Percentiles rank a stretch among this genome's conserved stretches.
Evolutionary conservation across 2,329 filamentous ascomycete genomes (phyloP).

Genomic region (Talaromyces sp.): DNA sequence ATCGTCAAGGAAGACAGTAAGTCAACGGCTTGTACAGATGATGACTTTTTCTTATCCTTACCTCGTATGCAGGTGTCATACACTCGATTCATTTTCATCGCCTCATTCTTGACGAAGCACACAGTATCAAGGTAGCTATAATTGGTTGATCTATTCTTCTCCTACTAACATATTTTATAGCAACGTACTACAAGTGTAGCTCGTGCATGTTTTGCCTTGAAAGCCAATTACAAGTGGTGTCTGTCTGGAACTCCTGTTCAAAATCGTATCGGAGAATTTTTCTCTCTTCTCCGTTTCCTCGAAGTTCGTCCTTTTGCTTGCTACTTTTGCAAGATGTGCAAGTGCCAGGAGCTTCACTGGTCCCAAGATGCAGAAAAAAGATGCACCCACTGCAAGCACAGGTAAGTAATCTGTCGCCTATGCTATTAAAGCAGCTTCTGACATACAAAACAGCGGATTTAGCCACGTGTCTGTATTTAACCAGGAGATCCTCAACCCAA

Average conservation of each 20-base stretch:
- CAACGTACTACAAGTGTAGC: conserved; percentile 79
- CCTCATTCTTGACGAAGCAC: conserved; percentile 88
- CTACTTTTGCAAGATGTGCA: conserved; percentile 86
- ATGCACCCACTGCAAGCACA: conserved; percentile 64
- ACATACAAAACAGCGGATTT: conserved; percentile 42
- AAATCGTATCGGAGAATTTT: conserved; percentile 95
- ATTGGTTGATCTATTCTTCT: neutral
- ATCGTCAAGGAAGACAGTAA: conserved; percentile 68
- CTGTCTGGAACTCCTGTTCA: conserved; percentile 91
- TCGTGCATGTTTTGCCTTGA: conserved; percentile 87
- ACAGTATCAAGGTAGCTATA: conserved; percentile 71
- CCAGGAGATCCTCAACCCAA: conserved; percentile 85
- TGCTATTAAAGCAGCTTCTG: neutral
- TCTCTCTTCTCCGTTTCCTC: conserved; percentile 87
- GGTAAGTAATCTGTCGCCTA: conserved; percentile 17
- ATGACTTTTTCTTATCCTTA: neutral
- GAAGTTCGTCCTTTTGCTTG: conserved; percentile 83
- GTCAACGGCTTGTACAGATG: conserved; percentile 6
- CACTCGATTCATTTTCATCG: conserved; percentile 85
- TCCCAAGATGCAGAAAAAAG: conserved; percentile 63
- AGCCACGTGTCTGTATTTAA: conserved; percentile 81
- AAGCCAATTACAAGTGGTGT: conserved; percentile 89
- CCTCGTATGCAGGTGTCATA: conserved; percentile 54
- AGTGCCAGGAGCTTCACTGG: conserved; percentile 81
- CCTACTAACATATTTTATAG: conserved; percentile 14